Conservation (phyloP, 2,329 filamentous ascomycete genomes). For the Tympanopsis confertula region DNA sequence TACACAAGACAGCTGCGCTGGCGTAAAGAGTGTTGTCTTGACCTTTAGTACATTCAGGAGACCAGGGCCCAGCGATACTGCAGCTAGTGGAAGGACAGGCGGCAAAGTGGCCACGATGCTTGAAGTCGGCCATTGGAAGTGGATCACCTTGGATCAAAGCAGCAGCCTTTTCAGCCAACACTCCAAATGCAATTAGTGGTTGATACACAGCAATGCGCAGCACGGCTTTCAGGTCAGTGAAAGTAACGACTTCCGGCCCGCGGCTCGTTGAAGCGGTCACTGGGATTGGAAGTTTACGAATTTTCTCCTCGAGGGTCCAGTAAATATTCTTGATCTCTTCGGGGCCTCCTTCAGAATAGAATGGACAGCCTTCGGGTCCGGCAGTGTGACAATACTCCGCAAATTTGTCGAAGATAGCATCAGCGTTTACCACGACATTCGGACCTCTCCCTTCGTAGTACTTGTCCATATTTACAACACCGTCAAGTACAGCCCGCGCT, state of each 20-base stretch:
- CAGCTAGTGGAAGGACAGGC: constrained; percentile 12
- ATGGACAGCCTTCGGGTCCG: constrained; percentile 14
- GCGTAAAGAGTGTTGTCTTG: not conserved
- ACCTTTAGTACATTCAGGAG: not conserved
- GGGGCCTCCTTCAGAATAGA: constrained; percentile 14
- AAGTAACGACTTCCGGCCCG: constrained; percentile 20
- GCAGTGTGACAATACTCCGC: constrained; percentile 15
- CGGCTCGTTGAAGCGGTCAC: constrained; percentile 13
- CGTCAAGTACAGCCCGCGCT: constrained; percentile 17
- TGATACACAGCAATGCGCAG: constrained; percentile 18
- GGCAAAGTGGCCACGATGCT: constrained; percentile 11
- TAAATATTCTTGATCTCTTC: constrained; percentile 11
- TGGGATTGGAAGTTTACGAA: constrained; percentile 14
- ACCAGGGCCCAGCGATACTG: not conserved
- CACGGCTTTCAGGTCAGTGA: constrained; percentile 17
- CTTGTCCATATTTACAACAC: constrained; percentile 19
- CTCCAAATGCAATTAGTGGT: constrained; percentile 5
- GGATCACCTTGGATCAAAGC: constrained; percentile 14
- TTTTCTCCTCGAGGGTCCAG: not conserved
- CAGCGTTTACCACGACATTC: constrained; percentile 16
- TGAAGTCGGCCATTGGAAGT: constrained; percentile 15
- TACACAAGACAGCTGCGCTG: not conserved
- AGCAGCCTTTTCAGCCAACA: not conserved
- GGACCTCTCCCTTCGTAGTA: constrained; percentile 15
- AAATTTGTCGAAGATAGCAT: constrained; percentile 20